These are phyloP conservation scores for Alternaria metachromatica DNA, from an alignment of 2,329 filamentous ascomycete species.

Conservation along the genomic window DNA sequence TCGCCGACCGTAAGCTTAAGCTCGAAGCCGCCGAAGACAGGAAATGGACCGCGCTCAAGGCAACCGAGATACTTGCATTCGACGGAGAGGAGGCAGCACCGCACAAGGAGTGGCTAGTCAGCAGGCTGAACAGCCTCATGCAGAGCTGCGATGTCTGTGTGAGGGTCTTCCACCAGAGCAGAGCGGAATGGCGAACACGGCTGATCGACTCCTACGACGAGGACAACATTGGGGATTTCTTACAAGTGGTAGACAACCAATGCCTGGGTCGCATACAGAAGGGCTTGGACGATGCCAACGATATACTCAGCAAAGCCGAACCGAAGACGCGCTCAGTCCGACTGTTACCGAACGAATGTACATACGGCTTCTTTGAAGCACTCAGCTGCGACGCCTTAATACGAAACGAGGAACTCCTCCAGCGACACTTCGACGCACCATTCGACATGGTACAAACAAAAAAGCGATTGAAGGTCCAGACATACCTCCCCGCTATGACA, in stretches of 20 bases:
- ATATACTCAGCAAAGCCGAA: constrained; percentile 53
- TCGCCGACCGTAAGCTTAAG: constrained; percentile 38
- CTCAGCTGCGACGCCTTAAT: constrained; percentile 85
- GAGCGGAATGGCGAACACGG: constrained; percentile 49
- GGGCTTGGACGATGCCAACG: constrained; percentile 52
- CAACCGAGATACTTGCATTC: constrained; percentile 56
- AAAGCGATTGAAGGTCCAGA: constrained; percentile 76
- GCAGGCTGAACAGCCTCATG: constrained; percentile 52
- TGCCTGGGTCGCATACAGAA: constrained; percentile 53
- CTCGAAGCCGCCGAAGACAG: constrained; percentile 50
- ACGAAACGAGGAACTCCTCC: constrained; percentile 59
- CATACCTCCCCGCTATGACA: constrained; percentile 81
- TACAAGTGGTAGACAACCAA: constrained; percentile 54
- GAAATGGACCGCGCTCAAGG: constrained; percentile 51
- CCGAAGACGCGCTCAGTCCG: constrained; percentile 59
- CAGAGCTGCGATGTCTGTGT: constrained; percentile 58
- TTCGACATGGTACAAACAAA: constrained; percentile 82
- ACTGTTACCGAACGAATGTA: constrained; percentile 63
- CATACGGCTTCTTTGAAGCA: constrained; percentile 86
- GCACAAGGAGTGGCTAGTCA: constrained; percentile 51
- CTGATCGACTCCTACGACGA: constrained; percentile 54
- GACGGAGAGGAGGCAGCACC: constrained; percentile 55
- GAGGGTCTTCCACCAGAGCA: constrained; percentile 55
- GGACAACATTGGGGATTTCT: constrained; percentile 54
- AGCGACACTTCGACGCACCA: constrained; percentile 76